Evolutionary conservation across 768 basidiomycete genomes (phyloP), one percentile per base, ranked within the genome.

Genomic region (Naganishia randhawae): DNA sequence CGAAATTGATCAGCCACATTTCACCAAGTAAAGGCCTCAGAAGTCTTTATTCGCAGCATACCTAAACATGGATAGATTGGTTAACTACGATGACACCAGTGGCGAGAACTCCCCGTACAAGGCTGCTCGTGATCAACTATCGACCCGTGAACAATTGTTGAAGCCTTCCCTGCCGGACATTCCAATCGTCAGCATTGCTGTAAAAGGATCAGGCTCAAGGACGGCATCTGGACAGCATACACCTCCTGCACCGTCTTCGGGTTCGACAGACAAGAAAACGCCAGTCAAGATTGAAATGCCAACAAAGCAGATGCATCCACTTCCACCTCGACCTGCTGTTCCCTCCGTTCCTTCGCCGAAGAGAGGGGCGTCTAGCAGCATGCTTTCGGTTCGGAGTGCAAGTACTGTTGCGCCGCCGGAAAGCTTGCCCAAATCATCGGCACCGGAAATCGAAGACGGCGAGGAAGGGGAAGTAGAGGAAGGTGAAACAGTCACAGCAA

Each of bases 391-490:
- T 3, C 8, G 11, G 19, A 39, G 57, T 8, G 37, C 57, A 17
- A 41, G 57, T 42, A 25, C 19, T 35, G 14, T 6, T 22, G 22
- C 27, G 10, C 35, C 35, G 10, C 17, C 57, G 1, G n/a, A 11
- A 39, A 39, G 37, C 2, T 1, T 19, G 11, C 19, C 8, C 6
- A 37, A 22, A 17, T 17, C 13, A 9, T 6, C 25, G 14, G 39
- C 22, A 39, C 37, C 39, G 22, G 57, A 61, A 25, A 7, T 39
- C 9, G 57, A 61, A 7, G 57, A 41, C 16, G 57, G 27, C 4
- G 57, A 61, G 17, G 57, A 61, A 29, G 57, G 57, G 7, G 57
- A 61, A 22, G 57, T 61, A 22, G 37, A 25, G 22, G 57, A 61
- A 22, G 45, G 45, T 4, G 57, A 39, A 35, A 8, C n/a, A 8